Evolutionary conservation across 192 early-diverging fungal genomes (phyloP).

Genomic region (Coemansia sp.): DNA sequence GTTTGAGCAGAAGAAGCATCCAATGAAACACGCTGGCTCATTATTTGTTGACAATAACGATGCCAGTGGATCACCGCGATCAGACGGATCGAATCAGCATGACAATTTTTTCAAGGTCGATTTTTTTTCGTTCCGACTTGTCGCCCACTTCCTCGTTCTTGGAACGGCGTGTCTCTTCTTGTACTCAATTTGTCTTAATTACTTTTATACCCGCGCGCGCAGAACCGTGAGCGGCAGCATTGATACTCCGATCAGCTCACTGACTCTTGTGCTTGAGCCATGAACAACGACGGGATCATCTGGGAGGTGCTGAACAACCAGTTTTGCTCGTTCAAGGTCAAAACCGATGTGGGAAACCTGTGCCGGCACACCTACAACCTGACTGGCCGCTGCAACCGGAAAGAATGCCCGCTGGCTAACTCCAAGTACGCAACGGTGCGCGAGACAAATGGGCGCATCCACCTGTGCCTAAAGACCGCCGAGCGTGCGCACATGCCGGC

Average conservation of each 20-base stretch:
- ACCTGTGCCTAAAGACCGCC: conserved; percentile 91
- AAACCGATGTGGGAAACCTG: conserved; percentile 84
- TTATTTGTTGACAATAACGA: neutral
- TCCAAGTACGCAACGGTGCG: conserved; percentile 91
- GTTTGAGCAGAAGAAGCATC: too few species aligned
- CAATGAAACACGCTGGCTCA: too few species aligned
- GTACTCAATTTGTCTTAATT: neutral
- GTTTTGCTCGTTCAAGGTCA: conserved; percentile 98
- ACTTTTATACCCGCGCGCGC: too few species aligned
- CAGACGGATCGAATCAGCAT: neutral
- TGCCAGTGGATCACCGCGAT: neutral
- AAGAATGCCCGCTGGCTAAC: conserved; percentile 94
- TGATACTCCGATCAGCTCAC: neutral
- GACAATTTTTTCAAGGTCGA: neutral
- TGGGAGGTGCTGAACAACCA: conserved; percentile 96
- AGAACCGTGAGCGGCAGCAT: neutral
- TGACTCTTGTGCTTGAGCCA: neutral
- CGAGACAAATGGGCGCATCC: conserved; percentile 76
- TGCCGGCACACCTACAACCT: conserved; percentile 97
- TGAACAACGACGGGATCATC: conserved; percentile 75
- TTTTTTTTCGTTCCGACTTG: neutral
- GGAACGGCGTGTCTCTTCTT: neutral
- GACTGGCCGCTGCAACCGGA: conserved; percentile 90
- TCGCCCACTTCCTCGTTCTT: neutral
- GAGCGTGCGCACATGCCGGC: conserved; percentile 92